phyloP scores from a whole-genome alignment of 768 basidiomycete species.

The Jaapia argillacea region DNA sequence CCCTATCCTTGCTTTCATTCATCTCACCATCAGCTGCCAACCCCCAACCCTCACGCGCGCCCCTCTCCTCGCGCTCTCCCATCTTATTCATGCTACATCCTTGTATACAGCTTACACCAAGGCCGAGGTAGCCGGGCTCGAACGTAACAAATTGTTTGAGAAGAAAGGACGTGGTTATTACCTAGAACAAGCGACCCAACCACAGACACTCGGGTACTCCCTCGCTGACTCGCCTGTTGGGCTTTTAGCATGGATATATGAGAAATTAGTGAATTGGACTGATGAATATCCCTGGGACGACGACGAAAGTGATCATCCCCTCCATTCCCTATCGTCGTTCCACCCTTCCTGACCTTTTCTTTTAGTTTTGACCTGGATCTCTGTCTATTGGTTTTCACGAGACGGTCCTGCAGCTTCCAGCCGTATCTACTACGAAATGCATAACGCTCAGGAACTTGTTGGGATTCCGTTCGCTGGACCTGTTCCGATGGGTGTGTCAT shows the following conservation, averaged over 20 bases:
- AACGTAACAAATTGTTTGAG: slow-evolving; percentile 19
- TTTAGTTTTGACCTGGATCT: slow-evolving; percentile 52
- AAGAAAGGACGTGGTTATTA: slow-evolving; percentile 28
- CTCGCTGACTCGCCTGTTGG: slow-evolving; percentile 47
- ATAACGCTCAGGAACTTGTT: background rate
- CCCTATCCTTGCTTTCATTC: background rate
- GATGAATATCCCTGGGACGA: slow-evolving; percentile 45
- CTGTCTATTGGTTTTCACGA: slow-evolving; percentile 48
- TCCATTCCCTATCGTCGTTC: background rate
- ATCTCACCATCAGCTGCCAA: slow-evolving; percentile 8
- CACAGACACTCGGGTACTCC: slow-evolving; percentile 31
- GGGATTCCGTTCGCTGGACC: slow-evolving; percentile 7
- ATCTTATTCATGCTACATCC: slow-evolving; percentile 15
- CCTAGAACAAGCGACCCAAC: slow-evolving; percentile 21
- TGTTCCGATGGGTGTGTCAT: slow-evolving; percentile 39
- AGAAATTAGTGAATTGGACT: slow-evolving; percentile 17
- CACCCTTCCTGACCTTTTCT: background rate
- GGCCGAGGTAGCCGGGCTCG: slow-evolving; percentile 24
- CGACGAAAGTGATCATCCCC: slow-evolving; percentile 31
- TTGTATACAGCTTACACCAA: slow-evolving; percentile 21
- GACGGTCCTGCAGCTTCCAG: slow-evolving; percentile 47
- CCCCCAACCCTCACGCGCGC: slow-evolving; percentile 14
- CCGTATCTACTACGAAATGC: slow-evolving; percentile 47
- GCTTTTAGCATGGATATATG: slow-evolving; percentile 22
- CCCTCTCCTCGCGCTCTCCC: slow-evolving; percentile 19